Evolutionary conservation across 352 stramenopile species (phyloP), one percentile per base, ranked within the genome.

Genomic region (Phytophthora pinifolia): DNA sequence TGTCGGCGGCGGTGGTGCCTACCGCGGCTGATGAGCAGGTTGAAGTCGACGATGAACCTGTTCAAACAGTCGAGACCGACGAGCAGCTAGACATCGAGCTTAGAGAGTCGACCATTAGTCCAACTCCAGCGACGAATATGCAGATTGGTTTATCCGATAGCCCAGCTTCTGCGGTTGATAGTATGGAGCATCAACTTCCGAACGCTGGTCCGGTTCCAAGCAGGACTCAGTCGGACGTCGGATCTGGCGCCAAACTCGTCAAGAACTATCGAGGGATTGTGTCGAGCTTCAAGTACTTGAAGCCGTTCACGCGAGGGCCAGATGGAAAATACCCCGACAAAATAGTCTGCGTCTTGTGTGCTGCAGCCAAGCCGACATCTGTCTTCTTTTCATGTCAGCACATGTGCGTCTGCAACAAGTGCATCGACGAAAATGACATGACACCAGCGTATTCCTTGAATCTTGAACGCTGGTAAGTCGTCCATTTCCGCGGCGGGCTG

Each of bases 351-450:
- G 59, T 76, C 3, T 59, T 80, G 22, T 88, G 77, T 52, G 49
- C 77, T 22, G 36, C 44, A n/a, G 20, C 55, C 0, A 35, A 37
- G 18, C 70, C 70, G 1, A 67, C 39, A 0, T 65, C 65, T 22
- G 74, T 88, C 7, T 75, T 88, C 55, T 88, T 83, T 60, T 74
- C 74, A 2, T 88, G 77, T 22, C 68, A 88, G 50, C 77, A 88
- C 62, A 72, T 74, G 52, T 81, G 72, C 48, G 65, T 77, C 22
- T 88, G 77, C 54, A 64, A 86, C 48, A 43, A 61, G 5, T 88
- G 77, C 54, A 65, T 84, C 45, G 43, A 58, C 8, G 37, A 47
- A 6, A 62, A 82, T 27, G 57, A 72, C 20, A 79, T 83, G 51
- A 65, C 51, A 20, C 37, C 58, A 1, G 46, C 71, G n/a, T 49